Conservation (phyloP, 257 asterid genomes). For the Nicotiana knightiana region DNA sequence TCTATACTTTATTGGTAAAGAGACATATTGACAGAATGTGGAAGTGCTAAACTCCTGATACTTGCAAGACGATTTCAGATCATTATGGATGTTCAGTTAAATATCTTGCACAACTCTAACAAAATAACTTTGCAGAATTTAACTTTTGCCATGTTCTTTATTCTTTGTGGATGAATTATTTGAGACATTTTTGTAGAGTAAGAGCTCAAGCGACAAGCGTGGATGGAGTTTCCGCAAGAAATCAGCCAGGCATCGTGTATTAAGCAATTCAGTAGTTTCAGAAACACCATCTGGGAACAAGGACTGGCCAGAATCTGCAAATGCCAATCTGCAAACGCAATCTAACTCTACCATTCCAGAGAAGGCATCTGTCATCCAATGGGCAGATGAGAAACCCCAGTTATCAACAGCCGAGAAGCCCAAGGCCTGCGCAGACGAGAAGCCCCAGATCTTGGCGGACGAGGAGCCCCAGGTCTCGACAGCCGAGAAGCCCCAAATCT, state of each 20-base stretch:
- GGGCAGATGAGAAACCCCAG: constrained; percentile 47
- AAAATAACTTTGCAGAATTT: neutral
- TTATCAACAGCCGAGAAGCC: neutral
- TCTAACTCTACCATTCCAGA: constrained; percentile 39
- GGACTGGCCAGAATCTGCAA: constrained; percentile 42
- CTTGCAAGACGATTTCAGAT: neutral
- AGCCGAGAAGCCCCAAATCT: neutral
- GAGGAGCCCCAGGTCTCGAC: neutral
- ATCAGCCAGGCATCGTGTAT: constrained; percentile 71
- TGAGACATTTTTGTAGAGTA: constrained; percentile 42
- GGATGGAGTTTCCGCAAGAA: constrained; percentile 95
- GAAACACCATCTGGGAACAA: constrained; percentile 61
- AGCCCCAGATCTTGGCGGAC: neutral
- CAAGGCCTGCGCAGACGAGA: neutral
- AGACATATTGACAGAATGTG: neutral
- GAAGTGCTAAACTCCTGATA: neutral
- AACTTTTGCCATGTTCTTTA: neutral
- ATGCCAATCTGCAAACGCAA: constrained; percentile 39
- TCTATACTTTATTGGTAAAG: neutral
- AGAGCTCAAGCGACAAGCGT: constrained; percentile 66
- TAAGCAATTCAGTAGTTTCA: constrained; percentile 58
- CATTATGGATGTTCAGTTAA: neutral
- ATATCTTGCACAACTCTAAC: neutral
- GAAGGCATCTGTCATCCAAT: constrained; percentile 32
- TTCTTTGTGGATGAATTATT: neutral